Evolutionary conservation across 192 early-diverging fungal genomes (phyloP).

Genomic region (Tieghemiomyces parasiticus): DNA sequence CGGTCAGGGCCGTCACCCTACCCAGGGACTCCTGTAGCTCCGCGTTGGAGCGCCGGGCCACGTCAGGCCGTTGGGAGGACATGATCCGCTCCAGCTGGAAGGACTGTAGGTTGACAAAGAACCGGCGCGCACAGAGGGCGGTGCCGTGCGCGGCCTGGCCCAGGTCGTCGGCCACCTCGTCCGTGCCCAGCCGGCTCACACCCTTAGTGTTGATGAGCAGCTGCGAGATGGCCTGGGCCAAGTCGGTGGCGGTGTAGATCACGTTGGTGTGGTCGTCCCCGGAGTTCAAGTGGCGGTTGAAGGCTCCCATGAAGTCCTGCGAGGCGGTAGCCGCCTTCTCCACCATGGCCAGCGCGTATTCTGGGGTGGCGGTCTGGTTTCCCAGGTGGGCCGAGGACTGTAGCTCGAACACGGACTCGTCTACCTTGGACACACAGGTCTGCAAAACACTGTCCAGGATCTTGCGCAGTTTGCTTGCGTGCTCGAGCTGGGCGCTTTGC

Average conservation of each 20-base stretch:
- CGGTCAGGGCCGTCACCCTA: slow-evolving; percentile 54
- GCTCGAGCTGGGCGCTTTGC: slow-evolving; percentile 42
- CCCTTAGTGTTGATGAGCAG: slow-evolving; percentile 84
- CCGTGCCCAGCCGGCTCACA: slow-evolving; percentile 61
- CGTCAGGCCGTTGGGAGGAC: slow-evolving; percentile 45
- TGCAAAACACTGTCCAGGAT: slow-evolving; percentile 78
- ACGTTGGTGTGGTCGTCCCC: slow-evolving; percentile 66
- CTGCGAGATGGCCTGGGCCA: slow-evolving; percentile 69
- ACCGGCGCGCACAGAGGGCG: slow-evolving; percentile 52
- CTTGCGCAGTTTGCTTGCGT: slow-evolving; percentile 49
- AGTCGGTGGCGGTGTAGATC: slow-evolving; percentile 60
- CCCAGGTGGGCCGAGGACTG: slow-evolving; percentile 67
- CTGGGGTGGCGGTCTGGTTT: slow-evolving; percentile 77
- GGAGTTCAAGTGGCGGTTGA: slow-evolving; percentile 26
- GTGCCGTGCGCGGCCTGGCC: slow-evolving; percentile 44
- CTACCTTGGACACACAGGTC: slow-evolving; percentile 72
- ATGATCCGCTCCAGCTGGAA: slow-evolving; percentile 43
- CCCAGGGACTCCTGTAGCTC: slow-evolving; percentile 60
- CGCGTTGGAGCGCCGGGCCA: slow-evolving; percentile 59
- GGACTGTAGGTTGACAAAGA: slow-evolving; percentile 82
- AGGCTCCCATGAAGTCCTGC: slow-evolving; percentile 43
- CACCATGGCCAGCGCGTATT: slow-evolving; percentile 82
- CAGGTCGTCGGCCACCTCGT: slow-evolving; percentile 74
- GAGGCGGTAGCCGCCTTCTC: slow-evolving; percentile 63
- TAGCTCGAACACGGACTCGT: slow-evolving; percentile 79